Evolutionary conservation across 805 yeast genomes (phyloP), one percentile per base, ranked within the genome.

Genomic region (Lipomyces oligophaga): DNA sequence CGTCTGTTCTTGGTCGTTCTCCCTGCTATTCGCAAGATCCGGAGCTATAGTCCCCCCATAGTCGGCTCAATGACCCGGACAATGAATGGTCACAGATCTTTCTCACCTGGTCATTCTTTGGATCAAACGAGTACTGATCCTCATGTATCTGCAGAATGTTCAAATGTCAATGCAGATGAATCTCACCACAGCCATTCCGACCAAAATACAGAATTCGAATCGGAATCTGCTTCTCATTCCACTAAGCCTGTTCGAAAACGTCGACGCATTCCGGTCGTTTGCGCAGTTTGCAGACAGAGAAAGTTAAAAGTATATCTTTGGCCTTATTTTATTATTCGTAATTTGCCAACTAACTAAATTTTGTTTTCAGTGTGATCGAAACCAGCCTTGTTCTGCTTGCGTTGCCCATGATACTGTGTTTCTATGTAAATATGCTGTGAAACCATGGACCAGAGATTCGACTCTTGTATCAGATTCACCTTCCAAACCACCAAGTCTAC

Each of bases 211-310:
- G 31, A 11, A 19, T 5, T 38, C 41, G 11, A n/a, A n/a, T 21
- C 34, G 18, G 24, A 28, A 18, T 34, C 34, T 4, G 16, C 18
- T n/a, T 25, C 32, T 15, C 22, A 8, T n/a, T 6, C 32, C 3
- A 3, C 6, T 2, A 30, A 16, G 21, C 10, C 26, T 18, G 47
- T 42, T 18, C 46, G 49, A 32, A 50, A 50, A 34, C 46, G 57
- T 11, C 33, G 47, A 13, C 43, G 58, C 8, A 33, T 52, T 16
- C 58, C 58, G 11, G 53, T 49, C 25, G 47, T 53, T n/a, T 54
- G 58, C 27, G 44, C 52, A 4, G 39, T 47, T n/a, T 54, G 58
- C 36, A 50, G 58, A 19, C 56, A 52, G 41, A 43, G 58, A 10
- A 54, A 54, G 38, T 43, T 54, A 19, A 54, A 54, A 43, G 58